Evolutionary conservation across 306 rosid genomes (phyloP).

Genomic region (Sesbania bispinosa): DNA sequence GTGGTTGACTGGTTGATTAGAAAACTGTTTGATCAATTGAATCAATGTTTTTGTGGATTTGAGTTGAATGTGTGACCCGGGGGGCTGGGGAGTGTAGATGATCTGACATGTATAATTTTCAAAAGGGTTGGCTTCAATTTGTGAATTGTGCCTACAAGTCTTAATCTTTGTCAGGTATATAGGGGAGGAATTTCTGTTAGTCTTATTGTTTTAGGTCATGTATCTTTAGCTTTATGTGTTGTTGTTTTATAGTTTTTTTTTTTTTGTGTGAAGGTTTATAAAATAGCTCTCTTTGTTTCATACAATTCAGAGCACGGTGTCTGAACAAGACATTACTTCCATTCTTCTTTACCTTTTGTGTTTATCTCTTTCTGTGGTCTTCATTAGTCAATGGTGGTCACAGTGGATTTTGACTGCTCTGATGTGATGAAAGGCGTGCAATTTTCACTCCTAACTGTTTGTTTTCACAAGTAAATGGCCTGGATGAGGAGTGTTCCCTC

Average conservation of each 20-base stretch:
- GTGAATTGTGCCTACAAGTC: neutral
- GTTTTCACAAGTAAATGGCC: neutral
- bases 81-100: neutral
- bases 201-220: neutral
- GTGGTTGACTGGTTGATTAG: neutral
- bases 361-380: neutral
- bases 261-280: neutral
- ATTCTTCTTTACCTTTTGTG: neutral
- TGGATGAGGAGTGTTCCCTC: neutral
- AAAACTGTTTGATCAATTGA: neutral
- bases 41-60: neutral
- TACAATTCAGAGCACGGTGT: neutral
- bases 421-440: neutral
- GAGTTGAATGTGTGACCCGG: neutral
- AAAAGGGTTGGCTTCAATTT: neutral
- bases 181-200: neutral
- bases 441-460: neutral
- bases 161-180: neutral
- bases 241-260: neutral
- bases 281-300: neutral
- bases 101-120: neutral
- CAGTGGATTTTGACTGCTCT: neutral
- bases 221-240: neutral
- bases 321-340: neutral
- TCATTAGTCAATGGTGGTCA: neutral